These are phyloP conservation scores for Penicillium robsamsonii DNA, from an alignment of 495 filamentous ascomycete species.

Conservation along the genomic window DNA sequence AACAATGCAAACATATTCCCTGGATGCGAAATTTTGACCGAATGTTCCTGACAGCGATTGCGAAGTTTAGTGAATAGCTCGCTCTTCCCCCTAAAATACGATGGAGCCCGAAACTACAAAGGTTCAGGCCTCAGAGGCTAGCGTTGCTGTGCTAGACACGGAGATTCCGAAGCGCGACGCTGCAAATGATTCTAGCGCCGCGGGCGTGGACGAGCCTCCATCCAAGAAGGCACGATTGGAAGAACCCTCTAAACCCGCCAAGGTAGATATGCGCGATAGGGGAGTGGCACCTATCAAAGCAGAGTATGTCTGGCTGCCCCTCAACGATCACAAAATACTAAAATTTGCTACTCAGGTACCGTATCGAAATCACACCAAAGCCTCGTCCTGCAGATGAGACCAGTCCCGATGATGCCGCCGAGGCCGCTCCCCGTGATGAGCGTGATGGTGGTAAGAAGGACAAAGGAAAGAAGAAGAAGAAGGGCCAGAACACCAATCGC, in stretches of 20 bases:
- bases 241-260: conserved; percentile 26
- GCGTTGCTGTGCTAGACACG: conserved; percentile 6
- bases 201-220: conserved; percentile 43
- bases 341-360: conserved; percentile 44
- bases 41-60: not conserved
- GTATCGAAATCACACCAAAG: conserved; percentile 41
- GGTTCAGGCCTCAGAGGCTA: conserved; percentile 12
- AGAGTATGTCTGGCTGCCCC: conserved; percentile 56
- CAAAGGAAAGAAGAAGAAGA: conserved; percentile 62
- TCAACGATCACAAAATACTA: not conserved
- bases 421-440: conserved; percentile 51
- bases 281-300: conserved; percentile 81
- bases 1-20: conserved; percentile 15
- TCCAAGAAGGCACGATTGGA: conserved; percentile 61
- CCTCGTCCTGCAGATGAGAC: conserved; percentile 21
- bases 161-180: conserved; percentile 20
- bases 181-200: conserved; percentile 13
- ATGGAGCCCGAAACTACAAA: conserved; percentile 16
- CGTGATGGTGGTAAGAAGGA: conserved; percentile 32
- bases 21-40: conserved; percentile 15
- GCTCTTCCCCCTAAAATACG: not conserved
- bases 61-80: not conserved
- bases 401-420: conserved; percentile 65
- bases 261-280: conserved; percentile 46
- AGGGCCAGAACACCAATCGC: conserved; percentile 84